A percentile compares a stretch with the other conserved stretches of the same genome.
phyloP scores from a whole-genome alignment of 1,139 yeast species.

The Neolecta irregularis region DNA sequence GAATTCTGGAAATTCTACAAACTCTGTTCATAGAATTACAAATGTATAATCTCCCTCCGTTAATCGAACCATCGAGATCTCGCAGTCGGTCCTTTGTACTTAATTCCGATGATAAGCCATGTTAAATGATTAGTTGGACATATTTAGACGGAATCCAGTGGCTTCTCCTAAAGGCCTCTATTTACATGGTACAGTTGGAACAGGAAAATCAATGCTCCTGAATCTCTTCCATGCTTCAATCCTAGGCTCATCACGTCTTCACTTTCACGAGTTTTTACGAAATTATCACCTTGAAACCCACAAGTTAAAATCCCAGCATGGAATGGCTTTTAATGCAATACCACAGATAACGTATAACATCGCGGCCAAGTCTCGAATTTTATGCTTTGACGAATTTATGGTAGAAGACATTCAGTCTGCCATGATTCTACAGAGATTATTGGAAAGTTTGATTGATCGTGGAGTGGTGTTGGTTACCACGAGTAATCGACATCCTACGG shows the following conservation, averaged over 20 bases:
- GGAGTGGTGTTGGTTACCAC: constrained; percentile 87
- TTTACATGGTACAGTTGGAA: constrained; percentile 92
- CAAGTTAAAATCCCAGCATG: constrained; percentile 47
- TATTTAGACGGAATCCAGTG: too few relatives aligned
- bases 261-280: constrained; percentile 96
- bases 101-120: too few relatives aligned
- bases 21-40: too few relatives aligned
- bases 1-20: too few relatives aligned
- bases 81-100: too few relatives aligned
- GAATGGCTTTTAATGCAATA: constrained; percentile 61
- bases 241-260: constrained; percentile 47
- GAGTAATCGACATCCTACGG: constrained; percentile 89
- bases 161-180: constrained; percentile 74
- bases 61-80: too few relatives aligned
- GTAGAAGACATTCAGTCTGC: constrained; percentile 98
- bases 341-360: constrained; percentile 76
- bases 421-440: constrained; percentile 70
- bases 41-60: too few relatives aligned
- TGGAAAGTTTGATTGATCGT: constrained; percentile 45
- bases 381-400: constrained; percentile 82
- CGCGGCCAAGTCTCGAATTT: constrained; percentile 55
- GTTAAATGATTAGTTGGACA: too few relatives aligned
- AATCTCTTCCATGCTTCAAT: constrained; percentile 64
- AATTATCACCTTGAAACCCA: constrained; percentile 77
- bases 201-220: constrained; percentile 97